Conservation (phyloP, 1,284 basidiomycete genomes). For the Ganoderma lucidum region DNA sequence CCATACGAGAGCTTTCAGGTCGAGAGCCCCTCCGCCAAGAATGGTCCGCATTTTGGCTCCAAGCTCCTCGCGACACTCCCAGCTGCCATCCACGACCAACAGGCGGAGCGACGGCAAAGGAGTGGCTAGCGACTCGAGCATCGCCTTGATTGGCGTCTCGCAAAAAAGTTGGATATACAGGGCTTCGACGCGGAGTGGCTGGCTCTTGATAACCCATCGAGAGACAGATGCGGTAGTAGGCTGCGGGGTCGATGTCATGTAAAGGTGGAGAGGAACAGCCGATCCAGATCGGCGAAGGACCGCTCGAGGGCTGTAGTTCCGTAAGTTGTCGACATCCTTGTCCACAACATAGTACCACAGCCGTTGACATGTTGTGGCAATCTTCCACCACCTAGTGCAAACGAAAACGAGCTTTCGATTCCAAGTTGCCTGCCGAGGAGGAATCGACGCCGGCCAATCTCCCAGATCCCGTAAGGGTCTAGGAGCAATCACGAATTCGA, state of each 20-base stretch:
- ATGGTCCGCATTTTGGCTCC: neutral
- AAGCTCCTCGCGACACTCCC: no score
- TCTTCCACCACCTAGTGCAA: neutral
- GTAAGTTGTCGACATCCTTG: no score
- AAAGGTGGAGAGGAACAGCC: neutral
- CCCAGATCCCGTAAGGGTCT: neutral
- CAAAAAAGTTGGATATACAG: neutral
- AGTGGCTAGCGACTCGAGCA: neutral
- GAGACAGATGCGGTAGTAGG: neutral
- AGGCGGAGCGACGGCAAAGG: neutral
- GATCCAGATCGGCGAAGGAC: neutral
- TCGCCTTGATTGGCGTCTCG: no score
- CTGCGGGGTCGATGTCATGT: neutral
- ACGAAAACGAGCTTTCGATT: neutral
- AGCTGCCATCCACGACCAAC: neutral
- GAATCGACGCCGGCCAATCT: neutral
- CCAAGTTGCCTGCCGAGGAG: neutral
- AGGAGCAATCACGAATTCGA: conserved; percentile 3
- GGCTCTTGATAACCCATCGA: neutral
- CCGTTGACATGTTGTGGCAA: neutral
- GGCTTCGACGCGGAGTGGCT: neutral
- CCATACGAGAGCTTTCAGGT: neutral
- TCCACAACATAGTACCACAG: conserved; percentile 5
- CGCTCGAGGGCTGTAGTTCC: neutral
- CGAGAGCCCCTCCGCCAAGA: neutral